A percentile compares a stretch with the other conserved stretches of the same genome.
phyloP scores from a whole-genome alignment of 75 land plant species.

The Adiantum capillusveneris region DNA sequence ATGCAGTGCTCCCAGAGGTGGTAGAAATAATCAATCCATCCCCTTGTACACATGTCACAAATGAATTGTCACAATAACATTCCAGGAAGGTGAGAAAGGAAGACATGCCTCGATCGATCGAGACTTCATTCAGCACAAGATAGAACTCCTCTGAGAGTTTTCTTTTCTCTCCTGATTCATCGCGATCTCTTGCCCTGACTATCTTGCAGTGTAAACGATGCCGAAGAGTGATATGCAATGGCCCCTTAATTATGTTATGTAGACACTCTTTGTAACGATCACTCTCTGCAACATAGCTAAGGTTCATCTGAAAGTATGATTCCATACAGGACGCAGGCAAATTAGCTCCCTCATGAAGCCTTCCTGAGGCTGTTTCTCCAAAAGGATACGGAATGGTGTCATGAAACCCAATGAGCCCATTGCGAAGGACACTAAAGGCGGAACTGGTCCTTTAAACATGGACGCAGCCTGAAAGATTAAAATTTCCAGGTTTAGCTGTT shows the following conservation, averaged over 20 bases:
- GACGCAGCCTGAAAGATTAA: constrained; percentile 69
- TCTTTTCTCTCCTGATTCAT: constrained; percentile 15
- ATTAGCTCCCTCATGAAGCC: background rate
- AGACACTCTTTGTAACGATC: constrained; percentile 64
- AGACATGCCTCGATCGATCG: constrained; percentile 91
- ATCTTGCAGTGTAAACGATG: constrained; percentile 80
- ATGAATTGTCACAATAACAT: constrained; percentile 81
- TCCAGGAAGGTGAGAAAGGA: constrained; percentile 81
- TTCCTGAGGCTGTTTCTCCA: no score
- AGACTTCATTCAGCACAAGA: constrained; percentile 92
- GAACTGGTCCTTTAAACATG: constrained; percentile 93
- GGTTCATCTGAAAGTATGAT: background rate
- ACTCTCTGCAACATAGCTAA: constrained; percentile 40
- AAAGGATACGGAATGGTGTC: constrained; percentile 94
- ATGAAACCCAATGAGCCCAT: constrained; percentile 97
- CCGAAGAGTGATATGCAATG: constrained; percentile 74
- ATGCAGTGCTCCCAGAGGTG: constrained; percentile 99
- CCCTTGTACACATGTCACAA: constrained; percentile 93
- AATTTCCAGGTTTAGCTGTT: background rate
- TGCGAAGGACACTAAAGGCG: constrained; percentile 88
- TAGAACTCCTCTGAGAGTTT: constrained; percentile 47
- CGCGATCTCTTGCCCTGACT: constrained; percentile 37
- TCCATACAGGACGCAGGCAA: background rate
- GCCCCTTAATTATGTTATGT: constrained; percentile 60
- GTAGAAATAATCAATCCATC: constrained; percentile 92